Conservation (phyloP, 257 asterid species). For the Solanum neorickii region DNA sequence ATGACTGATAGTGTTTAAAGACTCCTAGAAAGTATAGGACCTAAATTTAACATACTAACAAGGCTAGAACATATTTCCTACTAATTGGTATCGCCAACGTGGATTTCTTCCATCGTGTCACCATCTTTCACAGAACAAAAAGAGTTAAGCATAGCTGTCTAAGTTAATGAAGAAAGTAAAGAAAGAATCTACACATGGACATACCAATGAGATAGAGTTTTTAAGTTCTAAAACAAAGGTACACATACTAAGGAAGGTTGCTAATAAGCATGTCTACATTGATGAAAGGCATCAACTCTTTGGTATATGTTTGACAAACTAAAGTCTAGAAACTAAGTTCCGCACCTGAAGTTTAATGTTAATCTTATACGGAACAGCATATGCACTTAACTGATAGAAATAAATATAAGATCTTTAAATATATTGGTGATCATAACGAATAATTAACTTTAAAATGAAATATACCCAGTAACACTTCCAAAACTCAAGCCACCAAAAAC, state of each 20-base stretch:
- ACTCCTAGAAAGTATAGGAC: not conserved
- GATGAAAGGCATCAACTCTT: not conserved
- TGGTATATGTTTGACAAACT: not conserved
- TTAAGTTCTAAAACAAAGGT: not conserved
- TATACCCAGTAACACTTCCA: slow-evolving; percentile 94
- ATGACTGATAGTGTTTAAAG: not conserved
- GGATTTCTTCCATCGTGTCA: not conserved
- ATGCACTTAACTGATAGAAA: not conserved
- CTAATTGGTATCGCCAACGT: not conserved
- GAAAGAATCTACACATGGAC: not conserved
- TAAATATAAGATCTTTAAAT: not conserved
- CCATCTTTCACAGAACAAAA: not conserved
- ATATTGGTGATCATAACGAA: not conserved
- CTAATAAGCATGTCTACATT: not conserved
- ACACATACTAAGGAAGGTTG: not conserved
- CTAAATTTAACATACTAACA: not conserved
- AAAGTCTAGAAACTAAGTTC: not conserved
- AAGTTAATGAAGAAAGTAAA: not conserved
- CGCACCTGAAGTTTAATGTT: not conserved
- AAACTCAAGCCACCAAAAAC: slow-evolving; percentile 96
- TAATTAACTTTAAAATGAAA: not conserved
- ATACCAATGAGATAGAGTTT: not conserved
- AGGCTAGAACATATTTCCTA: not conserved
- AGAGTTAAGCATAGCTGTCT: not conserved
- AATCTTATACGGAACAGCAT: not conserved